Percentiles rank a stretch among this genome's conserved stretches.
Conservation (phyloP, 176 grass and related monocot species). For the Oryza rufipogon region DNA sequence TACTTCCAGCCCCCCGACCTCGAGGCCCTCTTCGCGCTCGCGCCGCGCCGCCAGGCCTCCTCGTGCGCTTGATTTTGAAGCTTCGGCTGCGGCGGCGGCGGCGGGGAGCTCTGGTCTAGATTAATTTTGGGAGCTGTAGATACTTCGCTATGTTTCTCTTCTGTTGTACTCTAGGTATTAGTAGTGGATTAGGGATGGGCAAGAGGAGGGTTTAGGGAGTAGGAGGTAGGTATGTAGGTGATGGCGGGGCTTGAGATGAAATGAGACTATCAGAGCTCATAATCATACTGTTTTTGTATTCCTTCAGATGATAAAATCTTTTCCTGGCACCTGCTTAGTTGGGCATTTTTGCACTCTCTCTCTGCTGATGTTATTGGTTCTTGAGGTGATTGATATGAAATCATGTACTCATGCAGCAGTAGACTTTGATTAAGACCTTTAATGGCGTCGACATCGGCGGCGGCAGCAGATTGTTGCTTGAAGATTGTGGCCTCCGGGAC, state of each 20-base stretch:
- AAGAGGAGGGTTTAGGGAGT: constrained; percentile 20
- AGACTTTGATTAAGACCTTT: not conserved
- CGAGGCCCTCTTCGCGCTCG: constrained; percentile 70
- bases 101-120: not conserved
- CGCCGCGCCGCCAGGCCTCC: constrained; percentile 51
- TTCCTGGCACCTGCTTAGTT: constrained; percentile 26
- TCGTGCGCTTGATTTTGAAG: constrained; percentile 51
- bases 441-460: too few relatives aligned
- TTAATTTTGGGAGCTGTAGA: constrained; percentile 55
- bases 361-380: not conserved
- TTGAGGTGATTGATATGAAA: not conserved
- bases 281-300: constrained; percentile 42
- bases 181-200: constrained; percentile 2
- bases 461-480: not conserved
- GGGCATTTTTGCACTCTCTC: not conserved
- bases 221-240: constrained; percentile 24
- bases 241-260: constrained; percentile 13
- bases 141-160: constrained; percentile 36
- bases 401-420: not conserved
- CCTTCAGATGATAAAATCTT: constrained; percentile 42
- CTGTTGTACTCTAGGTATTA: constrained; percentile 47
- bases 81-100: not conserved
- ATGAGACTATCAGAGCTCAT: constrained; percentile 5
- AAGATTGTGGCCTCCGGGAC: not conserved
- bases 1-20: constrained; percentile 89